These are phyloP conservation scores for Tylopilus rubrobrunneus DNA, from an alignment of 768 basidiomycete genomes.

Conservation along the genomic window DNA sequence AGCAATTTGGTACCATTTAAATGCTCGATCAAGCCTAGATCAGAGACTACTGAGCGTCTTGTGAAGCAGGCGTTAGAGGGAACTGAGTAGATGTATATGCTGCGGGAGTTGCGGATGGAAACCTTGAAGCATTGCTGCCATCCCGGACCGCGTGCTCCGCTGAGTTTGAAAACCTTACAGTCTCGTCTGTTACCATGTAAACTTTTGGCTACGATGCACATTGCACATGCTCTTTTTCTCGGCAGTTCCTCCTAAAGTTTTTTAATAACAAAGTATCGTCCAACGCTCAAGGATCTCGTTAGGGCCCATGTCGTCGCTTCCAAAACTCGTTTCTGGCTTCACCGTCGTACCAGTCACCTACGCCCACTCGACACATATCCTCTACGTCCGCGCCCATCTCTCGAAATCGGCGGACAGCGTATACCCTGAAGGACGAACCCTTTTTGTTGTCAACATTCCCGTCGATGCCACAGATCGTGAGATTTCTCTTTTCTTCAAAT, in stretches of 20 bases:
- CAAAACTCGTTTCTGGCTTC: slow-evolving; percentile 32
- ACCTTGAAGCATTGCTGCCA: no score
- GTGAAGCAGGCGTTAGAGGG: no score
- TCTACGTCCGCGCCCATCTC: slow-evolving; percentile 73
- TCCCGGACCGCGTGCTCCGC: not conserved
- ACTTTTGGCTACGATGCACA: no score
- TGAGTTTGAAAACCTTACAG: not conserved
- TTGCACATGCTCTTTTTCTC: no score
- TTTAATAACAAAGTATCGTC: not conserved
- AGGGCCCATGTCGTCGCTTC: slow-evolving; percentile 15
- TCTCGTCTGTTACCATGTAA: no score
- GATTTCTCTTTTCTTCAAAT: slow-evolving; percentile 70
- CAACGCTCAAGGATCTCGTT: not conserved
- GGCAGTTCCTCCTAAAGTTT: not conserved
- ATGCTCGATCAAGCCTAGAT: no score
- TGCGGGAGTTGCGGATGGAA: no score
- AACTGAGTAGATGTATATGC: no score
- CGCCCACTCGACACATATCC: slow-evolving; percentile 50
- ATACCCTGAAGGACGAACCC: slow-evolving; percentile 59
- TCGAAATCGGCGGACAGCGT: slow-evolving; percentile 38
- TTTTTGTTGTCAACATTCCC: slow-evolving; percentile 88
- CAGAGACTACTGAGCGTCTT: no score
- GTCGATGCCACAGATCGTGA: slow-evolving; percentile 85
- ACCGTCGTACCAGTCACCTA: slow-evolving; percentile 39
- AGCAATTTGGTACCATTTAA: no score